Evolutionary conservation across 2,329 filamentous ascomycete species (phyloP).

Genomic region (Penicillium sp.): DNA sequence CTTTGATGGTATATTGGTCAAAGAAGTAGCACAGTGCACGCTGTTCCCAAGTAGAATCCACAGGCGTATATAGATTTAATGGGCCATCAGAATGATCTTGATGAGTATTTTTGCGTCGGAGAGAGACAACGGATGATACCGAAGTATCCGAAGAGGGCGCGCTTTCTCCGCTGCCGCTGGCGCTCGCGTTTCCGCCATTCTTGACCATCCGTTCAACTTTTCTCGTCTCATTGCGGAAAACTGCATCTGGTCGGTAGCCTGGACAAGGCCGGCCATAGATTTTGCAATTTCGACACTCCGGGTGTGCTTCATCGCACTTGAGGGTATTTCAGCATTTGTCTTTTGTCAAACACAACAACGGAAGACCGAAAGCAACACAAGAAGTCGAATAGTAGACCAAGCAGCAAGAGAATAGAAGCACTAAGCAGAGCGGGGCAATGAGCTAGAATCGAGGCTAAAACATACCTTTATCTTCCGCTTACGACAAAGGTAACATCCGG

Average conservation of each 20-base stretch:
- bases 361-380: not conserved
- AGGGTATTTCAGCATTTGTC: slow-evolving; percentile 4
- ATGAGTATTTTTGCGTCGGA: not conserved
- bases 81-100: slow-evolving; percentile 1
- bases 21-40: slow-evolving; percentile 45
- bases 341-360: not conserved
- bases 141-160: slow-evolving; percentile 3
- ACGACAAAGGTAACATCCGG: slow-evolving; percentile 42
- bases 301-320: slow-evolving; percentile 40
- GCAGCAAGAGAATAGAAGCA: not conserved
- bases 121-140: not conserved
- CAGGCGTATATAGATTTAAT: slow-evolving; percentile 21
- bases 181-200: slow-evolving; percentile 13
- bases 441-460: slow-evolving; percentile 14
- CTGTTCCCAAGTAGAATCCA: slow-evolving; percentile 38
- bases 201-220: slow-evolving; percentile 32
- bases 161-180: not conserved
- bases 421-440: not conserved
- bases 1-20: slow-evolving; percentile 38
- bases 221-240: slow-evolving; percentile 38
- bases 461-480: slow-evolving; percentile 43
- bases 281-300: slow-evolving; percentile 38
- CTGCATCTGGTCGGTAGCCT: slow-evolving; percentile 37
- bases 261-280: slow-evolving; percentile 40
- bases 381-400: not conserved